Conservation (phyloP, 805 yeast genomes). For the Candida michaelii region DNA sequence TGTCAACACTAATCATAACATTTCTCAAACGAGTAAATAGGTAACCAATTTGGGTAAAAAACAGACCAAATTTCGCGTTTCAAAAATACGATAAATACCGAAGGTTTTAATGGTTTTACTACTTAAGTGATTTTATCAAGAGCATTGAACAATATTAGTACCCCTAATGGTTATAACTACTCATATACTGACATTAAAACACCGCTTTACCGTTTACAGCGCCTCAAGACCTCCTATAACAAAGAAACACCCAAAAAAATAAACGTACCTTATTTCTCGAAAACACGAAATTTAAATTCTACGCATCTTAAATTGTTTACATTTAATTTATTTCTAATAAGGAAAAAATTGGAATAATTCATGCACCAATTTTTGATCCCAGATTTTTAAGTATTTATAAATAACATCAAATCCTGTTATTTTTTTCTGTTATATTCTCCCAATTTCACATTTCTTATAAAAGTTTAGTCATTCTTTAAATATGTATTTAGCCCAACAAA, state of each 20-base stretch:
- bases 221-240: no score
- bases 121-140: no score
- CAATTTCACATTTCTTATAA: not conserved
- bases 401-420: conserved; percentile 3
- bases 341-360: conserved; percentile 1
- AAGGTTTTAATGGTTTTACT: no score
- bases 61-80: conserved; percentile 3
- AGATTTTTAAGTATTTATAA: conserved; percentile 1
- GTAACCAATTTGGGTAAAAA: conserved; percentile 5
- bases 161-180: no score
- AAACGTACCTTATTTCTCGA: conserved; percentile 8
- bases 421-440: not conserved
- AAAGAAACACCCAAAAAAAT: no score
- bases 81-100: conserved; percentile 3
- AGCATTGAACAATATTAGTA: no score
- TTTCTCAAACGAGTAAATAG: conserved; percentile 9
- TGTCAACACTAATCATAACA: conserved; percentile 7
- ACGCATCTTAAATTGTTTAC: conserved; percentile 11
- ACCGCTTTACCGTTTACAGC: no score
- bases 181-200: no score
- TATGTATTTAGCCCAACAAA: conserved; percentile 32
- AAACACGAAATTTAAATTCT: conserved; percentile 8
- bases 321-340: conserved; percentile 9
- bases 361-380: conserved; percentile 4
- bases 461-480: not conserved